phyloP scores from a whole-genome alignment of 1,284 basidiomycete species.

The Apiotrichum siamense region DNA sequence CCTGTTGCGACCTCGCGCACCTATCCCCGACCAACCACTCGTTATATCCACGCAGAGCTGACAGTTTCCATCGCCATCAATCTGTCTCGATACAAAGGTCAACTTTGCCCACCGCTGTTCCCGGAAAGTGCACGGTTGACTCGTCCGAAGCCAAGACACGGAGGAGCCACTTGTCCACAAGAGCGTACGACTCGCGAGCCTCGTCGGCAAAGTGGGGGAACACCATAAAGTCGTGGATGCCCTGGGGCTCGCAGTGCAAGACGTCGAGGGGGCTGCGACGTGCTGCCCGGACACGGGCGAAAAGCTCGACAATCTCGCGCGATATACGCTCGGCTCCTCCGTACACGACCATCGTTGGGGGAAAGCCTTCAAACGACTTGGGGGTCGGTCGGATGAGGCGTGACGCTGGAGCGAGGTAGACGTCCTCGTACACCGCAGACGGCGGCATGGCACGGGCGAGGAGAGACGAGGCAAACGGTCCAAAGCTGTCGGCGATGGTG shows the following conservation, averaged over 20 bases:
- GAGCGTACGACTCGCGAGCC: slow-evolving; percentile 27
- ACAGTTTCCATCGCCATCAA: too few species aligned
- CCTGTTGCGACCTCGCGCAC: too few species aligned
- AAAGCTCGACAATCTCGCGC: slow-evolving; percentile 31
- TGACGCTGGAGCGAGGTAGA: slow-evolving; percentile 38
- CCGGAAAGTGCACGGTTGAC: too few species aligned
- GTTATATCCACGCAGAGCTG: too few species aligned
- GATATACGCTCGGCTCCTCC: slow-evolving; percentile 40
- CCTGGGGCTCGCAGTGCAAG: too few species aligned
- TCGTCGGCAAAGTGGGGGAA: slow-evolving; percentile 41
- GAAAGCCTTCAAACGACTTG: slow-evolving; percentile 28
- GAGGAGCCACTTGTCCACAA: slow-evolving; percentile 41
- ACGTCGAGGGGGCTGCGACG: slow-evolving; percentile 1
- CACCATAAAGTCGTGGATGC: slow-evolving; percentile 42
- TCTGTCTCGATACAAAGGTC: too few species aligned
- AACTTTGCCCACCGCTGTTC: too few species aligned
- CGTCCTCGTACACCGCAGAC: slow-evolving; percentile 25
- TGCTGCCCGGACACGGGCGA: slow-evolving; percentile 22
- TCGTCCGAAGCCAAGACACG: too few species aligned
- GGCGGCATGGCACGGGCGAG: slow-evolving; percentile 33
- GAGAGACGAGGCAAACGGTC: slow-evolving; percentile 39
- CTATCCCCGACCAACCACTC: too few species aligned
- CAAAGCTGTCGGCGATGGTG: slow-evolving; percentile 41
- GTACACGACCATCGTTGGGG: slow-evolving; percentile 34
- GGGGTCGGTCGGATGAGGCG: slow-evolving; percentile 22